phyloP scores from a whole-genome alignment of 2,329 filamentous ascomycete species.

The Trichoderma semiorbis region DNA sequence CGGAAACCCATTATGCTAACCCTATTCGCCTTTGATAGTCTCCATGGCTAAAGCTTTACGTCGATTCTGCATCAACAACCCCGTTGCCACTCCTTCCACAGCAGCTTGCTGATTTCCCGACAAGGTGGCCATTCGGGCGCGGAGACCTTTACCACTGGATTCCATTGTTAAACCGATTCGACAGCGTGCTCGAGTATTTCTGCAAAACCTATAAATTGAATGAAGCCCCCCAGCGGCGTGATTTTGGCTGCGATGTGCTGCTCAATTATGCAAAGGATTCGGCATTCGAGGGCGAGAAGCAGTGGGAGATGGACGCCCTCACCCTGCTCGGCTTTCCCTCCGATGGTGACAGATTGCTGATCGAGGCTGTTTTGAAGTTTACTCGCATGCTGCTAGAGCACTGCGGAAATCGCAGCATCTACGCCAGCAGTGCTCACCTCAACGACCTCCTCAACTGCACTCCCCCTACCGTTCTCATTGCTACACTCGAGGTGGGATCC shows the following conservation, averaged over 20 bases:
- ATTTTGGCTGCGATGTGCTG: conserved; percentile 67
- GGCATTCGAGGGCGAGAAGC: conserved; percentile 46
- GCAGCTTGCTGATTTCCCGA: conserved; percentile 76
- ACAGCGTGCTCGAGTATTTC: conserved; percentile 79
- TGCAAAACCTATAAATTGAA: conserved; percentile 76
- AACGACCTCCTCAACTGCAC: conserved; percentile 88
- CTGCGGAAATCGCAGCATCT: conserved; percentile 94
- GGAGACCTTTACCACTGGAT: conserved; percentile 99
- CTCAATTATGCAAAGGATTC: conserved; percentile 54
- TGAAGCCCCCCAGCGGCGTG: conserved; percentile 73
- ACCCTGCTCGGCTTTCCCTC: conserved; percentile 59
- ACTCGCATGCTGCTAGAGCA: conserved; percentile 86
- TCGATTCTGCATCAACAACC: conserved; percentile 64
- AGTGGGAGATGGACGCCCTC: conserved; percentile 47
- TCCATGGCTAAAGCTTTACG: conserved; percentile 79
- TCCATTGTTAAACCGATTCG: conserved; percentile 86
- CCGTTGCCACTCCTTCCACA: conserved; percentile 74
- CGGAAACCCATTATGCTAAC: not conserved
- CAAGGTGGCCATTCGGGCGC: conserved; percentile 89
- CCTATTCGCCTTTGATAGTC: conserved; percentile 53
- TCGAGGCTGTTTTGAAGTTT: conserved; percentile 79
- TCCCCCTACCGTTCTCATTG: conserved; percentile 72
- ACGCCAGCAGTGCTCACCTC: conserved; percentile 86
- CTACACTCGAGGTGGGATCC: conserved; percentile 74
- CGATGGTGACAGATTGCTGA: conserved; percentile 76